Base-by-base conservation (phyloP, 768 basidiomycete genomes). In the Tylopilus sp. region DNA sequence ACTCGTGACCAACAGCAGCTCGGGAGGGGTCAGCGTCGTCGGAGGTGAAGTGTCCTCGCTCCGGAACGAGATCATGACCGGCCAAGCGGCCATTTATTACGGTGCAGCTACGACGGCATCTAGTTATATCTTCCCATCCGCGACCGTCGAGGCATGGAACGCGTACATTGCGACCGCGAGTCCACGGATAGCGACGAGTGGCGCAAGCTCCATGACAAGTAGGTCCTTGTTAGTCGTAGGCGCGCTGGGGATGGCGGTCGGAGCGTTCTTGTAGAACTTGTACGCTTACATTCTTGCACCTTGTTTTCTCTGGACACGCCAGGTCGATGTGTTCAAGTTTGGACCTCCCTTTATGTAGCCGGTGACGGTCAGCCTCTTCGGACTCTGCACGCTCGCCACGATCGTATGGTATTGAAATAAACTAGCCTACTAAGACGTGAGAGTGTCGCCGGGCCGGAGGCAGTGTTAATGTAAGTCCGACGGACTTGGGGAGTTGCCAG, bases 71-170 rank as follows among this genome's bases (percentile, higher is more conserved):
- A 67, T 80, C 41, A 62, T 87, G 43, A 78, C 76, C 2, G 84
- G 84, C 9, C 72, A 75, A 38, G 73, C 78, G 24, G 82, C 71
- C 12, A 80, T 89, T 22, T 79, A 75, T 57, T 79, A 81, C 44
- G 83, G 83, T n/a, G 10, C n/a, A 4, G 71, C 71, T 1, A 73
- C 76, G 1, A 77, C 77, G 0, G 71, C 72, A 33, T 82, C 78
- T 12, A 83, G 76, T 2, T 81, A 78, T 59, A 64, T 79, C 17
- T 82, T 78, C 62, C 83, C 83, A 0, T 63, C 74, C 2, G 80
- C 77, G 2, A 86, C 82, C 0, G 74, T 79, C 34, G 76, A 74
- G 5, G 82, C 83, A 1, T 86, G 84, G 84, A 63, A 75, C 19
- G 63, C 72, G 5, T 85, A 80, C 58, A 77, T 83, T 21, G 65